phyloP scores from a whole-genome alignment of 2,329 filamentous ascomycete genomes.

The Ceratocystis smalleyi region DNA sequence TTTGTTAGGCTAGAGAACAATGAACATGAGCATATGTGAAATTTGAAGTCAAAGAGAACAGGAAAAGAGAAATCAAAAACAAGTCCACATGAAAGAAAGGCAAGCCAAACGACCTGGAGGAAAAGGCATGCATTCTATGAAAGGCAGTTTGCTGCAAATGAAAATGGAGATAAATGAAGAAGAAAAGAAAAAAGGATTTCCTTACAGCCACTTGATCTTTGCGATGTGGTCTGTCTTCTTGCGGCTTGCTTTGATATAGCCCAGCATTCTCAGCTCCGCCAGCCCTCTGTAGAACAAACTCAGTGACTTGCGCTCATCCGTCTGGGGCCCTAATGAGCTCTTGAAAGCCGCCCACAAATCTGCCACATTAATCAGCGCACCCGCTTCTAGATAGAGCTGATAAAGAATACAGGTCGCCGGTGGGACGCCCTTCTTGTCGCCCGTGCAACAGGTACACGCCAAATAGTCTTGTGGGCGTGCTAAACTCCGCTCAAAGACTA shows the following conservation, averaged over 20 bases:
- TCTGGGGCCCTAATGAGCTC: constrained; percentile 39
- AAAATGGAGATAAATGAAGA: background rate
- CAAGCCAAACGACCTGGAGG: background rate
- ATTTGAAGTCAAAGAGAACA: background rate
- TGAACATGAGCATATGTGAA: no score
- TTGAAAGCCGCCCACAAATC: constrained; percentile 69
- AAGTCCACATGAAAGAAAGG: background rate
- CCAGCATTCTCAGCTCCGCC: constrained; percentile 71
- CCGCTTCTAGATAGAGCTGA: constrained; percentile 63
- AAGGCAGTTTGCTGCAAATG: background rate
- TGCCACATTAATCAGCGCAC: constrained; percentile 59
- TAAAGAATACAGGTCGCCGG: constrained; percentile 62
- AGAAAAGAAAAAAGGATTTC: background rate
- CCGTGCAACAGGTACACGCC: constrained; percentile 50
- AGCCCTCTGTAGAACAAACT: constrained; percentile 72
- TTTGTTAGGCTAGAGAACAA: no score
- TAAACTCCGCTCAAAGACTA: constrained; percentile 55
- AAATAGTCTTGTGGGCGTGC: constrained; percentile 63
- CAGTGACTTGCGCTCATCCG: constrained; percentile 40
- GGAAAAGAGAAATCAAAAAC: background rate
- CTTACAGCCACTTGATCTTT: constrained; percentile 65
- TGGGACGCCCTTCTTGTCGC: constrained; percentile 26
- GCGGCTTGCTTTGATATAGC: constrained; percentile 74
- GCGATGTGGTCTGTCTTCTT: constrained; percentile 87
- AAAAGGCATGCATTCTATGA: background rate